phyloP scores from a whole-genome alignment of 257 asterid genomes.

The Lycium ferocissimum region DNA sequence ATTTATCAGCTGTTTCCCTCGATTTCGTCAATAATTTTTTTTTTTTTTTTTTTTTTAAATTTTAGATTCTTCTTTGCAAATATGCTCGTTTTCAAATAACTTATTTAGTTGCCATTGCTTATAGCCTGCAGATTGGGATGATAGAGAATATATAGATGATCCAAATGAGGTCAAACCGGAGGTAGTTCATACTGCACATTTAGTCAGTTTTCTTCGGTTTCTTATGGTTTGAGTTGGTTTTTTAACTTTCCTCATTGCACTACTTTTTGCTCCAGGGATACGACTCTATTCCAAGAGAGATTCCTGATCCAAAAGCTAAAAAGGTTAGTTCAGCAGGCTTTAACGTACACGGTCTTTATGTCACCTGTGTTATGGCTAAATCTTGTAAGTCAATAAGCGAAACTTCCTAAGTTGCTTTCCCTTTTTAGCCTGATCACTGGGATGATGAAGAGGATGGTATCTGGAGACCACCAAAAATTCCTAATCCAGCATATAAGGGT shows the following conservation, averaged over 20 bases:
- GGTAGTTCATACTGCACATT: slow-evolving; percentile 19
- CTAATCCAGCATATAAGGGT: slow-evolving; percentile 43
- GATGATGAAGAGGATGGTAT: slow-evolving; percentile 45
- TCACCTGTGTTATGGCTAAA: neutral
- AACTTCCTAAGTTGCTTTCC: neutral
- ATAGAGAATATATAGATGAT: slow-evolving; percentile 38
- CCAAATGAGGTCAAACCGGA: slow-evolving; percentile 36
- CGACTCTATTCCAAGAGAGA: slow-evolving; percentile 38
- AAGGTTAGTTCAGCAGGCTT: slow-evolving; percentile 31
- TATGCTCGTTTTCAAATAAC: neutral
- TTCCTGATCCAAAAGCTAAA: slow-evolving; percentile 39
- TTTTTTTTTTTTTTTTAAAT: neutral
- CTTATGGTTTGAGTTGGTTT: neutral
- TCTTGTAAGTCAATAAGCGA: neutral
- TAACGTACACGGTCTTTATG: neutral
- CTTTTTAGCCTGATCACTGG: slow-evolving; percentile 41
- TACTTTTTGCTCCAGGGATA: slow-evolving; percentile 35
- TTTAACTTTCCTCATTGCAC: neutral
- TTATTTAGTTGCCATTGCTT: neutral
- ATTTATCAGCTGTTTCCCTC: neutral
- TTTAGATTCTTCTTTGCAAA: neutral
- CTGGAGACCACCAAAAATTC: slow-evolving; percentile 39
- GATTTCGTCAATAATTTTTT: neutral
- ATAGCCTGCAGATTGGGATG: slow-evolving; percentile 48
- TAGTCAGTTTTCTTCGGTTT: neutral